Evolutionary conservation across 305 asterid genomes (phyloP).

Genomic region (Fraxinus sp.): DNA sequence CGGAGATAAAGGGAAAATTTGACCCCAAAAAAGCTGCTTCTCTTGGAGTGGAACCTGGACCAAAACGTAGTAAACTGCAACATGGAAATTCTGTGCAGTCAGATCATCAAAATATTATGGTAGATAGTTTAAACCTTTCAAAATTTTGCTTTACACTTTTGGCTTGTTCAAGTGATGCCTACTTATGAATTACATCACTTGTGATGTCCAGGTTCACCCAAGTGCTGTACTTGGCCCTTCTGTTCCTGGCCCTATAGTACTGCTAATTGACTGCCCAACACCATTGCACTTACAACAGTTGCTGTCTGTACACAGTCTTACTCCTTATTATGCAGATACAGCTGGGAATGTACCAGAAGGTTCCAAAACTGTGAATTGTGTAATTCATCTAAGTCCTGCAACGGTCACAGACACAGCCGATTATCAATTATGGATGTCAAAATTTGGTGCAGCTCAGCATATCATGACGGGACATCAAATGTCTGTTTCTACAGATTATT

Average conservation of each 20-base stretch:
- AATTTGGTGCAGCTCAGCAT: conserved; percentile 80
- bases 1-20: conserved; percentile 87
- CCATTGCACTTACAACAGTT: conserved; percentile 55
- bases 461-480: conserved; percentile 93
- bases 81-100: conserved; percentile 77
- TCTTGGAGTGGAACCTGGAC: conserved; percentile 83
- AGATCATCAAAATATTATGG: conserved; percentile 62
- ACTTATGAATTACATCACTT: conserved; percentile 10
- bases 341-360: conserved; percentile 38
- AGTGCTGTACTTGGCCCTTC: conserved; percentile 82
- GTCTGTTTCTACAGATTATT: conserved; percentile 40
- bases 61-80: conserved; percentile 78
- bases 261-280: conserved; percentile 91
- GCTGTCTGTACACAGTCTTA: conserved; percentile 44
- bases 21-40: conserved; percentile 71
- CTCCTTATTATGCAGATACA: conserved; percentile 53
- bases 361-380: conserved; percentile 70
- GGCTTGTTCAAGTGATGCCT: conserved; percentile 10
- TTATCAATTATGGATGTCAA: conserved; percentile 79
- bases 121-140: conserved; percentile 23
- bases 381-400: conserved; percentile 76
- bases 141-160: neutral
- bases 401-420: conserved; percentile 46
- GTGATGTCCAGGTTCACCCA: conserved; percentile 66
- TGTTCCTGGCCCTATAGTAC: conserved; percentile 78